These are phyloP conservation scores for Boletus rubescentipes DNA, from an alignment of 768 basidiomycete species.

Conservation along the genomic window DNA sequence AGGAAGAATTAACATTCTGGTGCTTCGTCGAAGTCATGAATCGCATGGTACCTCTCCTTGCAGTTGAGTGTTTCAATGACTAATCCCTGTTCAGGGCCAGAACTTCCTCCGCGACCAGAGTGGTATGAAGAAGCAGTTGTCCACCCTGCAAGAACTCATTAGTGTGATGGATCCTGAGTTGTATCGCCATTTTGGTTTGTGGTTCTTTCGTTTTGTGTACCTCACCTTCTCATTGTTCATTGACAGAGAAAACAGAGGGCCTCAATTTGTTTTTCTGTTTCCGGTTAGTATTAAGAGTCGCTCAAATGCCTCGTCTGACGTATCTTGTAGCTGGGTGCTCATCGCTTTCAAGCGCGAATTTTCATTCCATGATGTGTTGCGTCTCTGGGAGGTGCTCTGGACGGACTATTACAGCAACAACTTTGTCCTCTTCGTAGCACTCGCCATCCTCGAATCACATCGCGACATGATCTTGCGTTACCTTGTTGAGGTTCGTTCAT, in stretches of 20 bases:
- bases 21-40: slow-evolving; percentile 95
- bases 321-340: slow-evolving; percentile 68
- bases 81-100: slow-evolving; percentile 58
- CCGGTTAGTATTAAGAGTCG: slow-evolving; percentile 53
- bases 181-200: slow-evolving; percentile 81
- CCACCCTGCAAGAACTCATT: slow-evolving; percentile 86
- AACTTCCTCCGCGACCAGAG: slow-evolving; percentile 97
- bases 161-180: slow-evolving; percentile 94
- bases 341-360: slow-evolving; percentile 98
- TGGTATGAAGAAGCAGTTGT: slow-evolving; percentile 95
- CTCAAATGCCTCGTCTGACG: neutral
- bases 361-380: slow-evolving; percentile 83
- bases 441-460: slow-evolving; percentile 93
- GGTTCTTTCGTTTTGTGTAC: neutral
- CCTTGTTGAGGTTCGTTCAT: slow-evolving; percentile 74
- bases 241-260: slow-evolving; percentile 79
- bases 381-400: slow-evolving; percentile 94
- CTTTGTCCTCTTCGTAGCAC: slow-evolving; percentile 91
- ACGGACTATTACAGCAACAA: slow-evolving; percentile 85
- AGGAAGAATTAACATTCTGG: slow-evolving; percentile 94
- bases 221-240: neutral
- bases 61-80: neutral
- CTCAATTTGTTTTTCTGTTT: slow-evolving; percentile 98
- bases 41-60: slow-evolving; percentile 69
- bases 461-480: slow-evolving; percentile 94